A percentile compares a stretch with the other conserved stretches of the same genome.
phyloP scores from a whole-genome alignment of 192 early-diverging fungal genomes.

The Mortierella alpina region DNA sequence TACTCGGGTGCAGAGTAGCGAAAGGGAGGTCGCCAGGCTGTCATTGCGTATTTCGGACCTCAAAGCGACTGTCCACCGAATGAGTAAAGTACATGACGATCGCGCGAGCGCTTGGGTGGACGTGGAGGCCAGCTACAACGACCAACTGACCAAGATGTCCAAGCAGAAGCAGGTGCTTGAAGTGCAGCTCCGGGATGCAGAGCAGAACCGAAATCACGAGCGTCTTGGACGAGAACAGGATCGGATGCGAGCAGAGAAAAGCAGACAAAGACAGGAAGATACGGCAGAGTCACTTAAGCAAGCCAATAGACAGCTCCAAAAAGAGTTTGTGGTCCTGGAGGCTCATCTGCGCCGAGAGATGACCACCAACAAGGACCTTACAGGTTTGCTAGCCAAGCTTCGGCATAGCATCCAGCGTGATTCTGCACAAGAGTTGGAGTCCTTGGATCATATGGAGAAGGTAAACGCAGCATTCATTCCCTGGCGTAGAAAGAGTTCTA shows the following conservation, averaged over 20 bases:
- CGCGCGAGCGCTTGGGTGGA: constrained; percentile 8
- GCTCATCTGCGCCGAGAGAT: constrained; percentile 16
- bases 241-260: background rate
- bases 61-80: background rate
- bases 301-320: constrained; percentile 3
- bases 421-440: constrained; percentile 16
- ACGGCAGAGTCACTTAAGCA: constrained; percentile 7
- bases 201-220: background rate
- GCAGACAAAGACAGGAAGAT: constrained; percentile 1
- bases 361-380: constrained; percentile 14
- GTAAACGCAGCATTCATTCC: background rate
- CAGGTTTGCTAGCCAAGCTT: constrained; percentile 2
- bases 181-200: constrained; percentile 4
- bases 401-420: constrained; percentile 10
- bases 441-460: constrained; percentile 20
- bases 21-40: constrained; percentile 7
- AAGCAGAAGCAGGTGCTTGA: constrained; percentile 3
- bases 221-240: constrained; percentile 3
- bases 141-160: constrained; percentile 2
- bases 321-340: constrained; percentile 16
- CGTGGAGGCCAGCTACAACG: constrained; percentile 10
- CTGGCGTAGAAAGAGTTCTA: background rate
- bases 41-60: background rate
- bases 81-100: background rate
- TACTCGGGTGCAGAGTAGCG: constrained; percentile 6